phyloP scores from a whole-genome alignment of 306 rosid genomes.

The Trifolium subterraneum region DNA sequence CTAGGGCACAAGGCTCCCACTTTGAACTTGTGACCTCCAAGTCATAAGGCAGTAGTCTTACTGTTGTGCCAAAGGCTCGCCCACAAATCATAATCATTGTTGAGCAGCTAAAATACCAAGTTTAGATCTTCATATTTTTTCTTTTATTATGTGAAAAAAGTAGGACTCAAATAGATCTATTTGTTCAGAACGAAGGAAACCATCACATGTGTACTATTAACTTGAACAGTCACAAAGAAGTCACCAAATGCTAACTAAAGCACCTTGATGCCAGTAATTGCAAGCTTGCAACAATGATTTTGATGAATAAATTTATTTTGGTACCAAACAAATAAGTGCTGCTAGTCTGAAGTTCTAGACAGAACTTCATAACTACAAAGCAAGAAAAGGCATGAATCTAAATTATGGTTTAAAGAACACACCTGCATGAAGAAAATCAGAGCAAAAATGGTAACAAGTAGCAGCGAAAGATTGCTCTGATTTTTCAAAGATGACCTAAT shows the following conservation, averaged over 20 bases:
- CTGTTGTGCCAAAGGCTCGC: not conserved
- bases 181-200: constrained; percentile 2
- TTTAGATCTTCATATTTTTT: not conserved
- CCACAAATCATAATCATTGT: not conserved
- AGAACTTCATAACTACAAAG: constrained; percentile 18
- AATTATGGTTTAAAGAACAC: constrained; percentile 35
- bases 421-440: constrained; percentile 97
- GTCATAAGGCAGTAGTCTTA: not conserved
- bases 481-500: constrained; percentile 60
- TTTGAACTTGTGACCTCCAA: not conserved
- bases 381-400: constrained; percentile 10
- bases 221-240: constrained; percentile 13
- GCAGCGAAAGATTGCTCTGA: constrained; percentile 68
- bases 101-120: constrained; percentile 18
- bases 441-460: constrained; percentile 61
- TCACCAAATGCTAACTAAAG: not conserved
- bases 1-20: not conserved
- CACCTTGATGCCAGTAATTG: not conserved
- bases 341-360: not conserved
- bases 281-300: not conserved
- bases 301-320: constrained; percentile 14
- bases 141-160: not conserved
- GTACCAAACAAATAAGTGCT: constrained; percentile 2
- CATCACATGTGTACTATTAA: not conserved
- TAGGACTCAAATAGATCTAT: not conserved